Evolutionary conservation across 2,329 filamentous ascomycete genomes (phyloP), one percentile per base, ranked within the genome.

Genomic region (Pseudogymnoascus sp.): DNA sequence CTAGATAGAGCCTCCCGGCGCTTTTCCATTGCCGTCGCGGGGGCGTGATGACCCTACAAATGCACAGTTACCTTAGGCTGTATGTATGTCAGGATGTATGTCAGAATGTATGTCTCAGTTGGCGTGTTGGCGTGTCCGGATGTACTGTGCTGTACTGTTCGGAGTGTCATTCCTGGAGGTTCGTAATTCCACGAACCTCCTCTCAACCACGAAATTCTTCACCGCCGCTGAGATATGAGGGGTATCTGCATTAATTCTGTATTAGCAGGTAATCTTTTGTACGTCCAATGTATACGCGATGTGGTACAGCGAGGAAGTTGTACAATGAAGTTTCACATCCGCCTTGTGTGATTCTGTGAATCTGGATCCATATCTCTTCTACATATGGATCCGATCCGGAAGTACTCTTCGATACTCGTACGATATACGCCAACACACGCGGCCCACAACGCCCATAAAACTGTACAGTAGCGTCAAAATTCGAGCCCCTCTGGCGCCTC

Each of bases 81-180:
- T 31, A 56, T 21, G 50, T 56, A 47, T 47, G 42, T 47, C 10
- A 38, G 37, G 14, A 38, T 38, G 37, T 38, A 47, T 44, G 42
- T 44, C 42, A 53, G 47, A 16, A 53, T 53, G 47, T 53, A 31
- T 56, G 50, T 56, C 50, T 56, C 50, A 56, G 50, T 33, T 56
- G 50, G 28, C n/a, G 47, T 33, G 50, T 33, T 56, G 50, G 28
- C n/a, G 47, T 33, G 14, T 56, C 25, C 8, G n/a, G 25, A 33
- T 56, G 28, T 56, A 56, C 28, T 56, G n/a, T 21, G 18, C 50
- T 56, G 28, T 33, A 53, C 28, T 33, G 8, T 21, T 21, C 2
- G 33, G n/a, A 4, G 10, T 33, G 50, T 56, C 28, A 33, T 56
- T 56, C 47, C 11, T 56, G 28, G 50, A 25, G n/a, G n/a, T 56